Percentiles rank a stretch among this genome's conserved stretches.
Evolutionary conservation across 768 basidiomycete genomes (phyloP).

Genomic region (Termitomyces sp.): DNA sequence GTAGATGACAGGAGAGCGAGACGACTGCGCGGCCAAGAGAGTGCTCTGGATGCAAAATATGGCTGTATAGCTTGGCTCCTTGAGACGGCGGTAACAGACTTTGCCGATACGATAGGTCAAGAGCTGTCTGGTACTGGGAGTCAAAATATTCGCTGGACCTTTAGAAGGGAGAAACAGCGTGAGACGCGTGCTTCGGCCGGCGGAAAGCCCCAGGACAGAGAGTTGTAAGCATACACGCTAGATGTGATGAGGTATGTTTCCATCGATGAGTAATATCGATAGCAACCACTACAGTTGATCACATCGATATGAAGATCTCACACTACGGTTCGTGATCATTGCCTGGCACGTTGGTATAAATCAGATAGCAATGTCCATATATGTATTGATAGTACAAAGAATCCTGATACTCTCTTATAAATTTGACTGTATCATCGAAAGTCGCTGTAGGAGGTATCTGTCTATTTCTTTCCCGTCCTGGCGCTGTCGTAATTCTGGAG

Average conservation of each 20-base stretch:
- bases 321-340: too few relatives aligned
- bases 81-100: not conserved
- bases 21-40: not conserved
- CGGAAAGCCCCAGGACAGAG: too few relatives aligned
- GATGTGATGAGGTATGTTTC: not conserved
- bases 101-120: too few relatives aligned
- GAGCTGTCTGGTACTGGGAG: too few relatives aligned
- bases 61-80: not conserved
- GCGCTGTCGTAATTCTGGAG: constrained; percentile 75
- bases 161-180: too few relatives aligned
- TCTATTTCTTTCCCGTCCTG: constrained; percentile 45
- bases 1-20: not conserved
- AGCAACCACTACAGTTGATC: not conserved
- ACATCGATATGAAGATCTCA: not conserved
- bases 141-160: too few relatives aligned
- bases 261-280: not conserved
- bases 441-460: not conserved
- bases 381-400: not conserved
- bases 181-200: too few relatives aligned
- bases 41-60: not conserved
- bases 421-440: not conserved
- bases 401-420: not conserved
- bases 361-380: not conserved
- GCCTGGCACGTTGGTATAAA: not conserved
- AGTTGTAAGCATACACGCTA: too few relatives aligned